These are phyloP conservation scores for Fusarium chuoi DNA, from an alignment of 2,329 filamentous ascomycete genomes.

Conservation along the genomic window DNA sequence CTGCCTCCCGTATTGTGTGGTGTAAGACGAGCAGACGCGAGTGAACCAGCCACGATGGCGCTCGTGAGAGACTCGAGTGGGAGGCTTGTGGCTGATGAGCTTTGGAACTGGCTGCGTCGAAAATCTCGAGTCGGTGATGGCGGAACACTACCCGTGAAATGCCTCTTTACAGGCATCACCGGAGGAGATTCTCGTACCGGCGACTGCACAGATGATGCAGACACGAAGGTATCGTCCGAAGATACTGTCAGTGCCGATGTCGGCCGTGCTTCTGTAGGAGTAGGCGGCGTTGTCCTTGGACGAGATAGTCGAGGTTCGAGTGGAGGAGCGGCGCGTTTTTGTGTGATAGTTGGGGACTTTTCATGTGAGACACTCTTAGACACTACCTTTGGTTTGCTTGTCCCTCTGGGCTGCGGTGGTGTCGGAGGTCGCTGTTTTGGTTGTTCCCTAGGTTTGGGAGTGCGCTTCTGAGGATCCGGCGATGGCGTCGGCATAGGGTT, in stretches of 20 bases:
- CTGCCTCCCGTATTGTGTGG: slow-evolving; percentile 54
- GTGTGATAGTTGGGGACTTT: slow-evolving; percentile 7
- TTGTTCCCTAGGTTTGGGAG: slow-evolving; percentile 7
- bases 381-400: slow-evolving; percentile 32
- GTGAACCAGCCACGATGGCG: slow-evolving; percentile 79
- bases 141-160: slow-evolving; percentile 42
- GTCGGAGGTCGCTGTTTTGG: slow-evolving; percentile 48
- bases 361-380: slow-evolving; percentile 13
- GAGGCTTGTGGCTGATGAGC: slow-evolving; percentile 52
- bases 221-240: slow-evolving; percentile 59
- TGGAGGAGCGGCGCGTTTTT: slow-evolving; percentile 23
- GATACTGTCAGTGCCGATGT: slow-evolving; percentile 47
- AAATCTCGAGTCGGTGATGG: slow-evolving; percentile 53
- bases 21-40: slow-evolving; percentile 71
- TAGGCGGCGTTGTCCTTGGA: slow-evolving; percentile 22
- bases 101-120: slow-evolving; percentile 42
- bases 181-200: slow-evolving; percentile 44
- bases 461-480: slow-evolving; percentile 46
- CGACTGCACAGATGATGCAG: slow-evolving; percentile 52
- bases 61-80: slow-evolving; percentile 74
- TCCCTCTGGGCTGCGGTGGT: slow-evolving; percentile 50
- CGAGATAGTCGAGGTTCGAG: slow-evolving; percentile 13
- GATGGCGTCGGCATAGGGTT: slow-evolving; percentile 39
- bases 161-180: slow-evolving; percentile 21
- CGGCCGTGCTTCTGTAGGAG: slow-evolving; percentile 24